Percentiles rank a stretch among this genome's conserved stretches.
These are phyloP conservation scores for Karstenula rhodostoma DNA, from an alignment of 2,329 filamentous ascomycete species.

Conservation along the genomic window DNA sequence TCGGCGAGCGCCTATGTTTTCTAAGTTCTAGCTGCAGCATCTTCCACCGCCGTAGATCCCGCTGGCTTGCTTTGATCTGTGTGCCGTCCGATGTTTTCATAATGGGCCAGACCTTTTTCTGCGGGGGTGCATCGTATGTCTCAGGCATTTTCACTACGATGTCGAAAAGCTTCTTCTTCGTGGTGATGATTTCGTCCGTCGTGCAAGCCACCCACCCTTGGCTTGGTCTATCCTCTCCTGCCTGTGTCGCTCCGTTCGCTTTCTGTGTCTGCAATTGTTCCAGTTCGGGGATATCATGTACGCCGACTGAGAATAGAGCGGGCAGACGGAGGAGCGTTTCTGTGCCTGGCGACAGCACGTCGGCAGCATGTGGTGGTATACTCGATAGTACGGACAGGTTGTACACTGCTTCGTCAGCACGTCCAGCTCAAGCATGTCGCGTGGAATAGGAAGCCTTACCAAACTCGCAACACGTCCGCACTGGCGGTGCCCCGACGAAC, in stretches of 20 bases:
- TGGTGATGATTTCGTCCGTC: conserved; percentile 88
- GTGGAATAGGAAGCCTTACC: conserved; percentile 61
- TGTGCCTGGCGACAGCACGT: conserved; percentile 70
- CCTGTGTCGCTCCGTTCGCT: conserved; percentile 45
- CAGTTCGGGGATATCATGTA: conserved; percentile 88
- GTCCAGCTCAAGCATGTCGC: not conserved
- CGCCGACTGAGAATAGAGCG: conserved; percentile 90
- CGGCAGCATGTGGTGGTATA: conserved; percentile 76
- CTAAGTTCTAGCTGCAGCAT: conserved; percentile 46
- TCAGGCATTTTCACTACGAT: conserved; percentile 84
- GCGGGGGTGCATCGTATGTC: conserved; percentile 59
- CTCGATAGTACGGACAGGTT: conserved; percentile 92
- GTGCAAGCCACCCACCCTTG: conserved; percentile 92
- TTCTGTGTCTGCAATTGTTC: conserved; percentile 61
- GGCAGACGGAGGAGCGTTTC: conserved; percentile 71
- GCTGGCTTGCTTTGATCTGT: conserved; percentile 83
- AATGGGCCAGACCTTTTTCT: conserved; percentile 75
- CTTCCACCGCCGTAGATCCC: conserved; percentile 79
- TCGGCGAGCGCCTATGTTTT: conserved; percentile 36
- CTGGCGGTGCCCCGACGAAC: conserved; percentile 84
- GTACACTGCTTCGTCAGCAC: conserved; percentile 71
- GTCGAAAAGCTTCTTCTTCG: conserved; percentile 89
- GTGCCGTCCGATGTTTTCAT: conserved; percentile 71
- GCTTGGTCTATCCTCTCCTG: conserved; percentile 53
- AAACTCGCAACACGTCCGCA: conserved; percentile 86